Evolutionary conservation across 192 early-diverging fungal genomes (phyloP).

Genomic region (Radiomyces spectabilis): DNA sequence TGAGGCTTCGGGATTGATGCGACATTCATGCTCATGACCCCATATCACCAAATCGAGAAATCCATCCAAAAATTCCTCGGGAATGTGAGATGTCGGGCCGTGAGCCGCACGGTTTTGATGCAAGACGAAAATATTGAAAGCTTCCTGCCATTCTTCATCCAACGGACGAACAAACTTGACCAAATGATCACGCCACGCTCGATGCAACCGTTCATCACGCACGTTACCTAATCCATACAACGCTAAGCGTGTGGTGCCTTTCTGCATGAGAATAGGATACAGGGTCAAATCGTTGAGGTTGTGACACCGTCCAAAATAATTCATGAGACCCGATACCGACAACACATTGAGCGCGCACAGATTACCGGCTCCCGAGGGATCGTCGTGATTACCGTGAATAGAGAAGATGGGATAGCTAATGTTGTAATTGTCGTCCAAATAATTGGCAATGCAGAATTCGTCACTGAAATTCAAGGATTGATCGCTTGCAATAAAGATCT

Average conservation of each 20-base stretch:
- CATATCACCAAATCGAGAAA: constrained; percentile 85
- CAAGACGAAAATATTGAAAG: constrained; percentile 80
- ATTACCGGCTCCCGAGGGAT: constrained; percentile 80
- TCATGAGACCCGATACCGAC: constrained; percentile 71
- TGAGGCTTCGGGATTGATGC: constrained; percentile 67
- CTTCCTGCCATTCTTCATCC: constrained; percentile 54
- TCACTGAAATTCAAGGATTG: constrained; percentile 62
- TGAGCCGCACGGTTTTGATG: constrained; percentile 91
- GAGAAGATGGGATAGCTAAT: constrained; percentile 84
- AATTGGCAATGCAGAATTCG: constrained; percentile 68
- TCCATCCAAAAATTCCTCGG: constrained; percentile 73
- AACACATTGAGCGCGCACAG: constrained; percentile 81
- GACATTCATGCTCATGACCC: constrained; percentile 98
- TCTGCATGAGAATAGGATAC: constrained; percentile 74
- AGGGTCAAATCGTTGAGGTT: constrained; percentile 72
- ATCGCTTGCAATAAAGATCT: constrained; percentile 72
- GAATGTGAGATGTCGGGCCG: constrained; percentile 79
- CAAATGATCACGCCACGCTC: constrained; percentile 63
- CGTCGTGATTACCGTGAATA: constrained; percentile 97
- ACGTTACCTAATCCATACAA: constrained; percentile 91
- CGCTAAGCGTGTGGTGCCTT: constrained; percentile 69
- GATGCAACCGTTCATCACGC: constrained; percentile 81
- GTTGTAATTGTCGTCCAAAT: constrained; percentile 82
- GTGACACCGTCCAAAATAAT: constrained; percentile 83
- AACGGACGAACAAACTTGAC: constrained; percentile 69